Percentiles rank a stretch among this genome's conserved stretches.
Evolutionary conservation across 768 basidiomycete species (phyloP).

Genomic region (Tulasnella calospora): DNA sequence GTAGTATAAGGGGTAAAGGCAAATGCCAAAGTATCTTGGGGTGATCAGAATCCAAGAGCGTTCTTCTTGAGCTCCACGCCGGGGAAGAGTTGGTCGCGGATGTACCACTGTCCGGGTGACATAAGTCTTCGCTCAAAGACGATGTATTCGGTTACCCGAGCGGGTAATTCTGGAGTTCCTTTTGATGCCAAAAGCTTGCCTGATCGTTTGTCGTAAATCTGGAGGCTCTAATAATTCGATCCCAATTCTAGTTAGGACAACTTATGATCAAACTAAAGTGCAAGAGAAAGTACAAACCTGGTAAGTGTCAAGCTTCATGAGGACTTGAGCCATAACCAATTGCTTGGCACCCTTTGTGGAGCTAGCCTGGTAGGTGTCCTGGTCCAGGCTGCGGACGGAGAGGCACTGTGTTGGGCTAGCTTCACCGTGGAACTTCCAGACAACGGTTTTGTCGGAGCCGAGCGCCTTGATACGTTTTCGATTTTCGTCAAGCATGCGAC

Average conservation of each 20-base stretch:
- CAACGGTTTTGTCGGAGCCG: background rate
- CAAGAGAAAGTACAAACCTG: conserved; percentile 14
- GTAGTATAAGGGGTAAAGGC: background rate
- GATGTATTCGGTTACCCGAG: conserved; percentile 23
- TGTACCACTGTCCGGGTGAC: conserved; percentile 12
- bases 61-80: background rate
- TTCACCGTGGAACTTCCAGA: conserved; percentile 28
- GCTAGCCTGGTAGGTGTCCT: background rate
- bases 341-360: background rate
- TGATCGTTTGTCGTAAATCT: conserved; percentile 24
- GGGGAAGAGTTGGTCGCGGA: conserved; percentile 22
- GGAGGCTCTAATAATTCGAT: conserved; percentile 16
- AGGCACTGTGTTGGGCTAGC: conserved; percentile 22
- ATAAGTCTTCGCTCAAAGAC: conserved; percentile 26
- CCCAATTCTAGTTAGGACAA: background rate
- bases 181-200: background rate
- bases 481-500: conserved; percentile 7
- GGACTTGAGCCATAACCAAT: conserved; percentile 24
- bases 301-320: conserved; percentile 26
- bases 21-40: background rate
- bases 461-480: conserved; percentile 22
- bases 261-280: background rate
- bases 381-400: conserved; percentile 18
- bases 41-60: background rate
- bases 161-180: conserved; percentile 18